Percentiles rank a stretch among this genome's conserved stretches.
Evolutionary conservation across 306 rosid species (phyloP).

Genomic region (Spatholobus suberectus): DNA sequence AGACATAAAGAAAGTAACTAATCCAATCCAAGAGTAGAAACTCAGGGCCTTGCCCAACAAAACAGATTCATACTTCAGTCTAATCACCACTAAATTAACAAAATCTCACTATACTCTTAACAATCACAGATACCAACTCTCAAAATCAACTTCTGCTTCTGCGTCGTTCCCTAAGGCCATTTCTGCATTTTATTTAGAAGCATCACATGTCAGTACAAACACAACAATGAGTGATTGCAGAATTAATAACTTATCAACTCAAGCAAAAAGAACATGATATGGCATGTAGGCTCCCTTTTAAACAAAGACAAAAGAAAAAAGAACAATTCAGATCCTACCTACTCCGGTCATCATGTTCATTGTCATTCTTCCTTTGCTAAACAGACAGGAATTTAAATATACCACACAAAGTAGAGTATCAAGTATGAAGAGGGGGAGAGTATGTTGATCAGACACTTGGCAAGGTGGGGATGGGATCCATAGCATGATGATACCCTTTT

Average conservation of each 20-base stretch:
- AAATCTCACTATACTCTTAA: conserved; percentile 61
- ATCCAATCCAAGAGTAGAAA: conserved; percentile 75
- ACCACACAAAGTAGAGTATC: background rate
- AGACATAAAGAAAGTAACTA: conserved; percentile 63
- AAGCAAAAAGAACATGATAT: background rate
- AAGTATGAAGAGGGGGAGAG: background rate
- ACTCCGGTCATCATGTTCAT: background rate
- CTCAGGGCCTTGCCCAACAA: conserved; percentile 74
- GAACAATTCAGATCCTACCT: background rate
- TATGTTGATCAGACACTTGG: background rate
- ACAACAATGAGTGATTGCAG: background rate
- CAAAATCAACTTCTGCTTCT: conserved; percentile 84
- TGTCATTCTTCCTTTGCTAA: background rate
- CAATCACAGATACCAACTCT: conserved; percentile 37
- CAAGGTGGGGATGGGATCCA: background rate
- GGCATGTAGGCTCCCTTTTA: background rate
- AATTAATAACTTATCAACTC: background rate
- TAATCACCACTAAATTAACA: conserved; percentile 65
- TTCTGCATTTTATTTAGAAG: conserved; percentile 60
- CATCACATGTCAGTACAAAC: conserved; percentile 37
- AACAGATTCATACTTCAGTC: conserved; percentile 68
- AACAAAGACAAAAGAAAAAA: background rate
- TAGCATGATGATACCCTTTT: background rate
- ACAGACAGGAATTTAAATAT: background rate
- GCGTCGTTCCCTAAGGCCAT: conserved; percentile 89